Conservation (phyloP, 305 asterid species). For the Fraxinus nigra region DNA sequence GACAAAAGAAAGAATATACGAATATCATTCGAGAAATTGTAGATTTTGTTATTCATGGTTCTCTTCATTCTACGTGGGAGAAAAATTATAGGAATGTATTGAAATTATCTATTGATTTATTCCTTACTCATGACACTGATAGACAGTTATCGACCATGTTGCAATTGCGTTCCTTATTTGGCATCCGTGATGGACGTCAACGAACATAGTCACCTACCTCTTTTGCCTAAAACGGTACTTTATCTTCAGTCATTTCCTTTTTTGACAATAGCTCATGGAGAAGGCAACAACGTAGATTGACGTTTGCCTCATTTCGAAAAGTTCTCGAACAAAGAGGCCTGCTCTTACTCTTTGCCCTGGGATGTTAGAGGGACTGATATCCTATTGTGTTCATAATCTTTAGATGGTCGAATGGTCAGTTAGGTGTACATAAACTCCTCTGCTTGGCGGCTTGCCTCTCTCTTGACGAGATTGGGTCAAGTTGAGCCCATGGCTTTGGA, state of each 20-base stretch:
- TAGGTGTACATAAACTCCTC: not conserved
- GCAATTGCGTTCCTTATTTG: not conserved
- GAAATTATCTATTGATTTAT: not conserved
- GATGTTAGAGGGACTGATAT: not conserved
- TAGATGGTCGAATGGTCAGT: not conserved
- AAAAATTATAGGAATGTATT: not conserved
- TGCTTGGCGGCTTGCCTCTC: not conserved
- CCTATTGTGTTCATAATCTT: not conserved
- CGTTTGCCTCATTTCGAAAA: not conserved
- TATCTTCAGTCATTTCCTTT: too few relatives aligned
- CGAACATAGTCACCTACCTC: not conserved
- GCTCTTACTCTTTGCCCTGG: not conserved
- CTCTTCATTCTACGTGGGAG: not conserved
- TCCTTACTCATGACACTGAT: not conserved
- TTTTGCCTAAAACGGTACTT: not conserved
- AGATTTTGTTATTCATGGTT: not conserved
- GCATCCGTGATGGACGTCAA: not conserved
- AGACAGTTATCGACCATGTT: not conserved
- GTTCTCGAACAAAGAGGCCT: not conserved
- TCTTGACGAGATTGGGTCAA: not conserved
- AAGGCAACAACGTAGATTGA: not conserved
- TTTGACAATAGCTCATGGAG: not conserved
- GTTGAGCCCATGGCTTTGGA: not conserved
- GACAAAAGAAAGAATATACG: not conserved
- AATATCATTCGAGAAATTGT: not conserved